Evolutionary conservation across 2,329 filamentous ascomycete species (phyloP).

Genomic region (Talaromyces sp.): DNA sequence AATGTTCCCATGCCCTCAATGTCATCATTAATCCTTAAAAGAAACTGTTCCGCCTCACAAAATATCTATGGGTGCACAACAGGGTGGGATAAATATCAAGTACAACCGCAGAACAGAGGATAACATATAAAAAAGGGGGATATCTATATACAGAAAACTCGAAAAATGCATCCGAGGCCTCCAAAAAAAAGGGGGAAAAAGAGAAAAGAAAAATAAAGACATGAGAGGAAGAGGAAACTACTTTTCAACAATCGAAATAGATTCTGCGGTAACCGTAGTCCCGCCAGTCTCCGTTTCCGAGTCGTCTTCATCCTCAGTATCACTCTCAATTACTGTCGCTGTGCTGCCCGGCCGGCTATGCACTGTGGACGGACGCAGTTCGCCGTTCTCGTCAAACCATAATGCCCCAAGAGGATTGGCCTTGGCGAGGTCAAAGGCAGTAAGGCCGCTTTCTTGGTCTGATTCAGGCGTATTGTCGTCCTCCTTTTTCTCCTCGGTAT

Average conservation of each 20-base stretch:
- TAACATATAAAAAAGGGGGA: not conserved
- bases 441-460: constrained; percentile 12
- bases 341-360: constrained; percentile 5
- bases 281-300: constrained; percentile 15
- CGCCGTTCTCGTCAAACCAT: constrained; percentile 19
- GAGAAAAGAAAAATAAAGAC: not conserved
- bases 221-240: not conserved
- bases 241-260: not conserved
- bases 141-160: not conserved
- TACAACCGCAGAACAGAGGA: not conserved
- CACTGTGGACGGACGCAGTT: constrained; percentile 9
- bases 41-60: not conserved
- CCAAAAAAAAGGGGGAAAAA: not conserved
- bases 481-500: not conserved
- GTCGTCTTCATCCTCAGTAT: constrained; percentile 8
- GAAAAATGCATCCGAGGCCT: not conserved
- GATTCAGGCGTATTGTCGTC: not conserved
- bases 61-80: not conserved
- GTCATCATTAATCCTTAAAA: not conserved
- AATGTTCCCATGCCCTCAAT: not conserved
- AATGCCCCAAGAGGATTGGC: constrained; percentile 19
- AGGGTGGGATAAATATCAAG: not conserved
- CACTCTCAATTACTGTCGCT: constrained; percentile 5
- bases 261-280: constrained; percentile 13
- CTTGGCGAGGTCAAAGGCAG: constrained; percentile 19